Evolutionary conservation across 148 eudicot genomes (phyloP).

Genomic region (Simmondsia chinensis): DNA sequence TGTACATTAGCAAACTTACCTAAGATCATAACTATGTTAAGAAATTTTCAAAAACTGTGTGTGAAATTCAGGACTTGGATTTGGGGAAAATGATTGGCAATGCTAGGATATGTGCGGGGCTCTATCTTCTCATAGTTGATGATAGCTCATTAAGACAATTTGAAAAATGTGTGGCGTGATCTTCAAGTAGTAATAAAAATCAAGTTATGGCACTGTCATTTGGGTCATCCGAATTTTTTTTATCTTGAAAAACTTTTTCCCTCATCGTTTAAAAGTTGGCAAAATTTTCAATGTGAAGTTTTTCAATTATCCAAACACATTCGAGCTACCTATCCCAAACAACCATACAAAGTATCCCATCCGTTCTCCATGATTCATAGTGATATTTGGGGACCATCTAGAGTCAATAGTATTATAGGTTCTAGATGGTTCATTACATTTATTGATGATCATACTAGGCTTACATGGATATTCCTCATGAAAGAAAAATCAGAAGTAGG

Average conservation of each 20-base stretch:
- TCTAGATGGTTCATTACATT: not conserved
- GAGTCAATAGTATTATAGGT: not conserved
- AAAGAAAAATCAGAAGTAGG: not conserved
- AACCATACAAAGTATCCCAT: not conserved
- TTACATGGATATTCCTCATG: not conserved
- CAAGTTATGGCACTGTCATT: not conserved
- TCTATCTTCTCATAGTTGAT: not conserved
- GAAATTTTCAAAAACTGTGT: too few species aligned
- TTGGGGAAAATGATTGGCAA: too few species aligned
- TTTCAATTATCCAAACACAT: not conserved
- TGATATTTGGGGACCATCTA: constrained; percentile 1
- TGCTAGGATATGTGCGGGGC: too few species aligned
- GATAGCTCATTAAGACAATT: not conserved
- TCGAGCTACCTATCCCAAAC: not conserved
- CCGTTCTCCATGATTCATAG: not conserved
- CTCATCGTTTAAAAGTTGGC: not conserved
- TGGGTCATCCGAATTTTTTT: not conserved
- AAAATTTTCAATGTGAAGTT: not conserved
- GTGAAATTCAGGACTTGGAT: too few species aligned
- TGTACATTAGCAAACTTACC: constrained; percentile 6
- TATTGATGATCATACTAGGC: not conserved
- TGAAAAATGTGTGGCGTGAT: too few species aligned
- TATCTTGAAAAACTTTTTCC: not conserved
- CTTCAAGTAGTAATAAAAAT: not conserved
- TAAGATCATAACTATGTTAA: constrained; percentile 1